phyloP scores from a whole-genome alignment of 2,329 filamentous ascomycete genomes.

The Clathrospora elynae region DNA sequence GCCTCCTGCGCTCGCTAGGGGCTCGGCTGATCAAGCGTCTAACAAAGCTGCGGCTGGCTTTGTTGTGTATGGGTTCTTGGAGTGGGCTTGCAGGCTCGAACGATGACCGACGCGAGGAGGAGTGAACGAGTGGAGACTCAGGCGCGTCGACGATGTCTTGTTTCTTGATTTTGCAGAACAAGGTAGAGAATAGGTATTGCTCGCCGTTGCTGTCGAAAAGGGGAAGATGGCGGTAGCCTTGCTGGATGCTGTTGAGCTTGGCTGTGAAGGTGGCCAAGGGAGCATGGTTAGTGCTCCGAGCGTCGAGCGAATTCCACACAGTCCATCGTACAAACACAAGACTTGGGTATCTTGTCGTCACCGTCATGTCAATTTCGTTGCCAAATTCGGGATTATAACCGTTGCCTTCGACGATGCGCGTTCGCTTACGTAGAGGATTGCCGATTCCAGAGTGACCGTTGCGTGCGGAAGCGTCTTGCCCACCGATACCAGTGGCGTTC shows the following conservation, averaged over 20 bases:
- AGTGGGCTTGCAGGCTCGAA: constrained; percentile 36
- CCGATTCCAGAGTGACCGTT: constrained; percentile 70
- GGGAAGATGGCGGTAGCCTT: constrained; percentile 91
- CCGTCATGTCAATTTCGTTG: constrained; percentile 75
- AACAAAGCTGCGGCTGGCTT: constrained; percentile 45
- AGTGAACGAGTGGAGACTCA: constrained; percentile 26
- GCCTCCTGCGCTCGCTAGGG: constrained; percentile 50
- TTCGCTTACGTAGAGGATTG: constrained; percentile 76
- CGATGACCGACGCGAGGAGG: constrained; percentile 32
- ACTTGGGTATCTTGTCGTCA: constrained; percentile 93
- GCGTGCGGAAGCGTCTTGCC: constrained; percentile 66
- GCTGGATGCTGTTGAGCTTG: constrained; percentile 85
- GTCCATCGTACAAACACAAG: constrained; percentile 93
- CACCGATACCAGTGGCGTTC: constrained; percentile 69
- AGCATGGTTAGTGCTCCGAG: constrained; percentile 67
- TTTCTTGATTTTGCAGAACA: constrained; percentile 86
- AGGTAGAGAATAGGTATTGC: constrained; percentile 89
- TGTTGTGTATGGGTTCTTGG: constrained; percentile 41
- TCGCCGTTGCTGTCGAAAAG: constrained; percentile 87
- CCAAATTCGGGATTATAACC: constrained; percentile 93
- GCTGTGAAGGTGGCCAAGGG: constrained; percentile 88
- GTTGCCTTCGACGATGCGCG: constrained; percentile 81
- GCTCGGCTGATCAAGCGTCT: constrained; percentile 52
- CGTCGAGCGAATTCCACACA: constrained; percentile 83
- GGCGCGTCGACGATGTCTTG: constrained; percentile 55